Percentiles rank a stretch among this genome's conserved stretches.
These are phyloP conservation scores for Morella rubra DNA, from an alignment of 306 rosid genomes.

Conservation along the genomic window DNA sequence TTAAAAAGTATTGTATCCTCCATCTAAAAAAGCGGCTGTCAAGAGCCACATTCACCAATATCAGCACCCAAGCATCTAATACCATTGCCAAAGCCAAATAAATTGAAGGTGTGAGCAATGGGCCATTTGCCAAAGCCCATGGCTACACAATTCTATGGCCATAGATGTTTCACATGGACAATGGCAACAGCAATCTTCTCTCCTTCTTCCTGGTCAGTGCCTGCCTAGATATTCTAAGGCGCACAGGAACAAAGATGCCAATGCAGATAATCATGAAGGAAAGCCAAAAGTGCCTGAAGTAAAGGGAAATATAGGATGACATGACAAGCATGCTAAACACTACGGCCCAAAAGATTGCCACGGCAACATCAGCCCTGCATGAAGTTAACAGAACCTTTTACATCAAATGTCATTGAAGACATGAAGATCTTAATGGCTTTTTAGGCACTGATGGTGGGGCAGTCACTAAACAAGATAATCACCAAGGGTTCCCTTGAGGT, in stretches of 20 bases:
- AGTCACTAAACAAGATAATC: not conserved
- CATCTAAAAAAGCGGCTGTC: not conserved
- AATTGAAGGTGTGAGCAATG: not conserved
- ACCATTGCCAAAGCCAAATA: not conserved
- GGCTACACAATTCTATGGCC: not conserved
- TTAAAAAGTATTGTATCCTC: constrained; percentile 8
- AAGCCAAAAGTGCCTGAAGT: constrained; percentile 21
- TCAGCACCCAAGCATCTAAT: not conserved
- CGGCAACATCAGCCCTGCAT: constrained; percentile 35
- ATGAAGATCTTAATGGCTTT: not conserved
- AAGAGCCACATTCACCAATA: not conserved
- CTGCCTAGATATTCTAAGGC: constrained; percentile 30
- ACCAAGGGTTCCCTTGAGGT: not conserved
- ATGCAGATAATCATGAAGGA: constrained; percentile 24
- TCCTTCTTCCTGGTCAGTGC: constrained; percentile 32
- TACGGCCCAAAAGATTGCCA: constrained; percentile 30
- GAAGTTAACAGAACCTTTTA: constrained; percentile 12
- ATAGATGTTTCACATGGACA: constrained; percentile 28
- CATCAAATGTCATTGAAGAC: not conserved
- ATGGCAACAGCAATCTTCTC: constrained; percentile 27
- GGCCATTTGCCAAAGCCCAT: not conserved
- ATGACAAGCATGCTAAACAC: constrained; percentile 35
- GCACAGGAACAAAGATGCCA: constrained; percentile 31
- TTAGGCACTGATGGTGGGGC: not conserved
- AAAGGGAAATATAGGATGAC: constrained; percentile 27